These are phyloP conservation scores for Cryphonectria parasitica DNA, from an alignment of 2,329 filamentous ascomycete genomes.

Conservation along the genomic window DNA sequence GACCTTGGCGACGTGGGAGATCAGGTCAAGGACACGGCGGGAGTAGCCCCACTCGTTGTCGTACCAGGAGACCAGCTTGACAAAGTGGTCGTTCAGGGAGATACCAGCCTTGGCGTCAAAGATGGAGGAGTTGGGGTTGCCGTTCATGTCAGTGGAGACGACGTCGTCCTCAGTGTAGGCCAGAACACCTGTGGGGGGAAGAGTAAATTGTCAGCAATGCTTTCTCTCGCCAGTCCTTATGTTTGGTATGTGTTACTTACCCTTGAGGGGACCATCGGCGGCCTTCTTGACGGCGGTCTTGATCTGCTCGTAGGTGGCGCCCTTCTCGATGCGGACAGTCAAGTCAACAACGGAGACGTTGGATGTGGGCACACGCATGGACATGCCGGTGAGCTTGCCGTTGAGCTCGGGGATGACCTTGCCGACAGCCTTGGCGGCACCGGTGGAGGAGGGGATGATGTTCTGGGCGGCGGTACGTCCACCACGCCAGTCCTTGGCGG, in stretches of 20 bases:
- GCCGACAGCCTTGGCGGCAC: slow-evolving; percentile 99
- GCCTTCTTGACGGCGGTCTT: slow-evolving; percentile 90
- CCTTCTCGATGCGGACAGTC: slow-evolving; percentile 92
- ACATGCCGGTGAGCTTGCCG: slow-evolving; percentile 99
- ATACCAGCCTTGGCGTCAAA: slow-evolving; percentile 99
- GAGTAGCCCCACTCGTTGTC: slow-evolving; percentile 99
- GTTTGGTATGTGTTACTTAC: slow-evolving; percentile 51
- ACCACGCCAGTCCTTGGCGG: slow-evolving; percentile 98
- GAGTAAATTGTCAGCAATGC: slow-evolving; percentile 25
- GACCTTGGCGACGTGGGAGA: slow-evolving; percentile 78
- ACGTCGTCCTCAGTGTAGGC: slow-evolving; percentile 96
- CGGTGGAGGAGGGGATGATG: slow-evolving; percentile 99
- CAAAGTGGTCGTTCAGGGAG: slow-evolving; percentile 96
- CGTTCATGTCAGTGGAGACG: slow-evolving; percentile 92
- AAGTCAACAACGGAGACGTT: slow-evolving; percentile 99
- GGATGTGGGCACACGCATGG: slow-evolving; percentile 97
- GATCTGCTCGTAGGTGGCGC: slow-evolving; percentile 86
- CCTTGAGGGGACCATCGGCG: slow-evolving; percentile 82
- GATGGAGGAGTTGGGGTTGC: slow-evolving; percentile 93
- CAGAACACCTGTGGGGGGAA: slow-evolving; percentile 68
- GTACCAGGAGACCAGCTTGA: slow-evolving; percentile 98
- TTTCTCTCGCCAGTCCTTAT: not conserved
- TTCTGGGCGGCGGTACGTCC: slow-evolving; percentile 98
- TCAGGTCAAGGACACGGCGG: slow-evolving; percentile 86
- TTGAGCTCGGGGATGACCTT: slow-evolving; percentile 98